Conservation (phyloP, 169 alveolate genomes). For the Plasmodium gallinaceum region DNA sequence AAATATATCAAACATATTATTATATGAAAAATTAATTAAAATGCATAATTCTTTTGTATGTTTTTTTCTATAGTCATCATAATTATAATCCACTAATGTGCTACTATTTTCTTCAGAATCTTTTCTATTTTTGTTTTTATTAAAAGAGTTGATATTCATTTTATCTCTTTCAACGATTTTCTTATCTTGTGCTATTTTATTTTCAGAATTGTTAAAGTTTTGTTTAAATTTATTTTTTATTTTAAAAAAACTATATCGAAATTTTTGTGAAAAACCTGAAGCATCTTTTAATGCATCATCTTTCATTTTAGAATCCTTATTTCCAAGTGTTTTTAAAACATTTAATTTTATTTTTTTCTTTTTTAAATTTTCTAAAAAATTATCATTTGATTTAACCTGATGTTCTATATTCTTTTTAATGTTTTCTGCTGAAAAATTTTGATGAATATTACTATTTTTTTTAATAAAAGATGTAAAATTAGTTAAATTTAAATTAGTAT, state of each 20-base stretch:
- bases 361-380: slow-evolving; percentile 11
- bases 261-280: slow-evolving; percentile 47
- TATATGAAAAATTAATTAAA: slow-evolving; percentile 68
- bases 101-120: slow-evolving; percentile 33
- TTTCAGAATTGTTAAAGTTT: slow-evolving; percentile 47
- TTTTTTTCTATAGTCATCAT: slow-evolving; percentile 59
- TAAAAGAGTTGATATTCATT: slow-evolving; percentile 42
- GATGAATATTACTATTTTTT: neutral
- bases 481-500: neutral
- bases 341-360: slow-evolving; percentile 33
- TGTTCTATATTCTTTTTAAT: neutral
- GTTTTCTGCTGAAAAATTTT: neutral
- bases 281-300: slow-evolving; percentile 3
- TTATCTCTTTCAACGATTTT: slow-evolving; percentile 46
- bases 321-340: slow-evolving; percentile 21
- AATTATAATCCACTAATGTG: slow-evolving; percentile 2
- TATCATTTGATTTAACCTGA: neutral
- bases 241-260: slow-evolving; percentile 62
- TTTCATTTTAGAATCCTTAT: slow-evolving; percentile 17
- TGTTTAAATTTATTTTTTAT: slow-evolving; percentile 51
- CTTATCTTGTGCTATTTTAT: slow-evolving; percentile 13
- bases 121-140: slow-evolving; percentile 39
- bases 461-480: slow-evolving; percentile 2
- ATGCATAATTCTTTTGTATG: slow-evolving; percentile 64
- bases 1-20: slow-evolving; percentile 77